Evolutionary conservation across 176 grass and related monocot genomes (phyloP).

Genomic region (Guadua angustifolia): DNA sequence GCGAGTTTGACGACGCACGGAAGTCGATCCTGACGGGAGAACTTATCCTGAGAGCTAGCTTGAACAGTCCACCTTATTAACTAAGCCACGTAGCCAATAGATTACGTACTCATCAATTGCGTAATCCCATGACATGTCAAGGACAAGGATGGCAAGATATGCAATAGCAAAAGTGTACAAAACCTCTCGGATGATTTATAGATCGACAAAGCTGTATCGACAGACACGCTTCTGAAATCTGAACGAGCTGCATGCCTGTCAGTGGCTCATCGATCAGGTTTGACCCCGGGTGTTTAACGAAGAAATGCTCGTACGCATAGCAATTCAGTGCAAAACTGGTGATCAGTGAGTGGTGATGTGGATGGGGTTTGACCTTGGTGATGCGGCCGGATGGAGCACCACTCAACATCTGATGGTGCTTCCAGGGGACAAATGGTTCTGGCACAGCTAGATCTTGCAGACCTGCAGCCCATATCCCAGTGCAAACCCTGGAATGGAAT

Average conservation of each 20-base stretch:
- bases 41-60: not conserved
- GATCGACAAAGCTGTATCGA: not conserved
- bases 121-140: not conserved
- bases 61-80: not conserved
- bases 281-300: not conserved
- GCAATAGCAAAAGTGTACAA: not conserved
- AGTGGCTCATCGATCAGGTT: not conserved
- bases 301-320: not conserved
- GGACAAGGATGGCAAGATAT: not conserved
- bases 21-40: not conserved
- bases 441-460: not conserved
- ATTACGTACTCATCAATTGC: not conserved
- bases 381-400: not conserved
- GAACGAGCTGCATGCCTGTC: not conserved
- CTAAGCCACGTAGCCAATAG: not conserved
- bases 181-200: no score
- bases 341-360: not conserved
- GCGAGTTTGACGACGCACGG: not conserved
- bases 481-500: conserved; percentile 9
- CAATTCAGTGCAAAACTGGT: not conserved
- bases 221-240: not conserved
- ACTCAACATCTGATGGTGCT: not conserved
- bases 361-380: no score
- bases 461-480: not conserved
- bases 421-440: not conserved